Percentiles rank a stretch among this genome's conserved stretches.
phyloP scores from a whole-genome alignment of 495 filamentous ascomycete genomes.

The Evernia prunastri region DNA sequence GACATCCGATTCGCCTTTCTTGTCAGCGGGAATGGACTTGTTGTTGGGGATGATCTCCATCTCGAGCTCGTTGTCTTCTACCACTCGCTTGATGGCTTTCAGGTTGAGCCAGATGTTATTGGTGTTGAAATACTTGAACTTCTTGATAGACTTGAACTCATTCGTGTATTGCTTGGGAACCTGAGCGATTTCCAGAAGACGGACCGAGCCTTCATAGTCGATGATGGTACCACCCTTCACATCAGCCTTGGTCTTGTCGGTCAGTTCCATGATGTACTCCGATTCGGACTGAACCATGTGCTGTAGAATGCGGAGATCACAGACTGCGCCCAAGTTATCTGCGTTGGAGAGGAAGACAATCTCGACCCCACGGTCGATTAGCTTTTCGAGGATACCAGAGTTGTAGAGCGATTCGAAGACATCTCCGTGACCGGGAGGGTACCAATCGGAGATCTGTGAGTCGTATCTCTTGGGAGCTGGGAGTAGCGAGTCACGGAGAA shows the following conservation, averaged over 20 bases:
- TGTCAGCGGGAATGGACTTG: constrained; percentile 96
- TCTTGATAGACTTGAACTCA: constrained; percentile 99
- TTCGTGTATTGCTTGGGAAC: constrained; percentile 99
- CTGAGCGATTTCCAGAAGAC: constrained; percentile 96
- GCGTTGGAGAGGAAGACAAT: constrained; percentile 99
- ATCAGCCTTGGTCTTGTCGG: constrained; percentile 99
- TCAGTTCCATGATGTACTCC: constrained; percentile 99
- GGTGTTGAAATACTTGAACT: constrained; percentile 99
- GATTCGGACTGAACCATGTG: constrained; percentile 95
- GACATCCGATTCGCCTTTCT: constrained; percentile 98
- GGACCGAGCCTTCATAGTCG: constrained; percentile 93
- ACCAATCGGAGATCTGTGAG: constrained; percentile 93
- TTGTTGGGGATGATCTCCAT: constrained; percentile 99
- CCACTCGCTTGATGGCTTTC: constrained; percentile 94
- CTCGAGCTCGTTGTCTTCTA: constrained; percentile 96
- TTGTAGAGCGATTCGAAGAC: constrained; percentile 99
- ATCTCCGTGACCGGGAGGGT: constrained; percentile 97
- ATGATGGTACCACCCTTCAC: constrained; percentile 99
- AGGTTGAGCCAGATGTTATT: constrained; percentile 99
- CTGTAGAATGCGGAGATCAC: constrained; percentile 94
- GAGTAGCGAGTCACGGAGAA: constrained; percentile 95
- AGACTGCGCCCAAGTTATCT: constrained; percentile 96
- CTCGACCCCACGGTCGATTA: constrained; percentile 89
- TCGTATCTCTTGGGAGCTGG: constrained; percentile 87
- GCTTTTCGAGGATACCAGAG: constrained; percentile 94